Evolutionary conservation across 2,329 filamentous ascomycete species (phyloP), one percentile per base, ranked within the genome.

Genomic region (Metarhizium humberi): DNA sequence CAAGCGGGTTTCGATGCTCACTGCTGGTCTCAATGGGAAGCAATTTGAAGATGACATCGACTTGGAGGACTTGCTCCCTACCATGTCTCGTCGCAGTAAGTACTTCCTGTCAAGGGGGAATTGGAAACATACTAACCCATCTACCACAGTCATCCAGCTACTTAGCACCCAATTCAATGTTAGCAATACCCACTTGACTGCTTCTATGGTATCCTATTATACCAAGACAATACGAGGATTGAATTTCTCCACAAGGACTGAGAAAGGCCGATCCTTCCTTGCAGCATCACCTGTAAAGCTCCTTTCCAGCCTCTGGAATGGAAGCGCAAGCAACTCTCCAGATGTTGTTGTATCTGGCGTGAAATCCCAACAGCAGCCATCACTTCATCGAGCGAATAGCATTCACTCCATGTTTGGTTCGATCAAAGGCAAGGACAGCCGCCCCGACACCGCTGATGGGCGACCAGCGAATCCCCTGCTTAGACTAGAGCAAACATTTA

Each of bases 241-340:
- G 29, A 80, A 79, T 50, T 75, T 88, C 45, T 51, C 56, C 46
- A 75, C 81, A 20, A 75, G 85, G 45, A 77, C 80, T 0, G 82
- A 85, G 64, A 87, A 82, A 67, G 80, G 82, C 11, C 80, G 80
- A 54, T 85, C 84, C 0, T 88, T 89, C 65, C 79, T 92, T 10
- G 84, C 85, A 4, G 82, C 86, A n/a, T 96, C 92, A 1, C 92
- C 92, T 0, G 89, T 95, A 50, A 97, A 96, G 68, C 78, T 96
- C 64, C 76, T 97, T 16, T 95, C 92, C 0, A 95, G 81, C 64
- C 82, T 96, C 54, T 83, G 95, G 63, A 81, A 83, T 38, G 81
- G 83, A 29, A 80, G 78, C 55, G 78, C 77, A 38, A 77, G 75
- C 58, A 73, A 70, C 25, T 43, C 60, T 2, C 55, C 62, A 10